Conservation (phyloP, 2,329 filamentous ascomycete species). For the Pleoardoris graminearum region DNA sequence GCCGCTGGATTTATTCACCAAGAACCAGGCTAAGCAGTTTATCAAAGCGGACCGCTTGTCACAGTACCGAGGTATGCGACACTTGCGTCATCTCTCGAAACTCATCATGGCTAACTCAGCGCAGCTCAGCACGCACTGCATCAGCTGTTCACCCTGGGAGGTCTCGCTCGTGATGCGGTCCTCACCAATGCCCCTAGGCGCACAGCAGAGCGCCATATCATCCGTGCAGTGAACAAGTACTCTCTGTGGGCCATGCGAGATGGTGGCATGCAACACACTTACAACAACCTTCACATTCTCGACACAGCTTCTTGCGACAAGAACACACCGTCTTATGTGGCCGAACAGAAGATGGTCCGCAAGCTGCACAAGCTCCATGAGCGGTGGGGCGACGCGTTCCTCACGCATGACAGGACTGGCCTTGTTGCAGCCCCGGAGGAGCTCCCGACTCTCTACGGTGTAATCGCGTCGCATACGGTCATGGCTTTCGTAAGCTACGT, state of each 20-base stretch:
- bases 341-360: conserved; percentile 49
- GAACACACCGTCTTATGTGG: conserved; percentile 43
- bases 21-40: conserved; percentile 48
- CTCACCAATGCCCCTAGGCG: conserved; percentile 43
- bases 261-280: conserved; percentile 45
- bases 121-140: conserved; percentile 56
- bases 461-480: conserved; percentile 58
- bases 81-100: background rate
- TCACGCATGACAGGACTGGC: conserved; percentile 18
- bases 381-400: conserved; percentile 48
- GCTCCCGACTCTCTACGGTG: conserved; percentile 57
- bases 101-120: conserved; percentile 14
- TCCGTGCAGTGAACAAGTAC: conserved; percentile 51
- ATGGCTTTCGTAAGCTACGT: conserved; percentile 58
- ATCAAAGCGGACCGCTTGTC: conserved; percentile 50
- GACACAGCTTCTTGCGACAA: conserved; percentile 48
- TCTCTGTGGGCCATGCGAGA: conserved; percentile 59
- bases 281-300: conserved; percentile 50
- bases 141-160: conserved; percentile 55
- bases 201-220: conserved; percentile 45
- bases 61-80: conserved; percentile 51
- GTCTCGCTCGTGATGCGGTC: conserved; percentile 56
- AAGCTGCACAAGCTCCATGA: conserved; percentile 51
- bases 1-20: conserved; percentile 57
- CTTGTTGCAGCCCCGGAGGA: conserved; percentile 23